phyloP scores from a whole-genome alignment of 2,329 filamentous ascomycete species.

The Cladosporium oxysporum region DNA sequence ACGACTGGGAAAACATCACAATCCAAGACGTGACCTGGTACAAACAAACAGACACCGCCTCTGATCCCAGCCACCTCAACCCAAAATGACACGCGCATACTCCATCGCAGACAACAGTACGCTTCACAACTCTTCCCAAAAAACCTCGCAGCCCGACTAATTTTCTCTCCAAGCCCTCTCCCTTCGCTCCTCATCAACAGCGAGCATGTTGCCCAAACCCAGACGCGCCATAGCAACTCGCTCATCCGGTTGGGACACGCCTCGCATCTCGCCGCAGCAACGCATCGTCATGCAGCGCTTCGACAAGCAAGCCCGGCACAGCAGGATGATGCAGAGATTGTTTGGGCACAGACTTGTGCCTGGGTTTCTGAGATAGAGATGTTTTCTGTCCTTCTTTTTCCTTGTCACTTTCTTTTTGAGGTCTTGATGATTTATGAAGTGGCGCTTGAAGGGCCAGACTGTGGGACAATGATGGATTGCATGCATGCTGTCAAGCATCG shows the following conservation, averaged over 20 bases:
- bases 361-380: conserved; percentile 11
- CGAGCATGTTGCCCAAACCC: conserved; percentile 15
- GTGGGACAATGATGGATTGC: neutral
- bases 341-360: conserved; percentile 17
- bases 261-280: conserved; percentile 16
- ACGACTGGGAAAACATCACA: neutral
- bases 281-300: conserved; percentile 15
- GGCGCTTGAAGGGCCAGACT: neutral
- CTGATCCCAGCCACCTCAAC: neutral
- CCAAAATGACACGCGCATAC: neutral
- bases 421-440: neutral
- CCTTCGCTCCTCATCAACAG: conserved; percentile 20
- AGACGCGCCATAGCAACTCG: neutral
- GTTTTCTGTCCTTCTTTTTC: neutral
- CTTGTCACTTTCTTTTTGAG: too few species aligned
- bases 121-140: too few species aligned
- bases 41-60: neutral
- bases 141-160: too few species aligned
- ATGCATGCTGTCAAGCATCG: neutral
- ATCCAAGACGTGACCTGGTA: neutral
- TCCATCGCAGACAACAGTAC: conserved; percentile 12
- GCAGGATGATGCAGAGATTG: conserved; percentile 10
- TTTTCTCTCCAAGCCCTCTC: conserved; percentile 1
- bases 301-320: conserved; percentile 16
- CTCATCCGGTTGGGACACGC: conserved; percentile 17